Evolutionary conservation across 108 stramenopile genomes (phyloP).

Genomic region (Cyclotella atomus): DNA sequence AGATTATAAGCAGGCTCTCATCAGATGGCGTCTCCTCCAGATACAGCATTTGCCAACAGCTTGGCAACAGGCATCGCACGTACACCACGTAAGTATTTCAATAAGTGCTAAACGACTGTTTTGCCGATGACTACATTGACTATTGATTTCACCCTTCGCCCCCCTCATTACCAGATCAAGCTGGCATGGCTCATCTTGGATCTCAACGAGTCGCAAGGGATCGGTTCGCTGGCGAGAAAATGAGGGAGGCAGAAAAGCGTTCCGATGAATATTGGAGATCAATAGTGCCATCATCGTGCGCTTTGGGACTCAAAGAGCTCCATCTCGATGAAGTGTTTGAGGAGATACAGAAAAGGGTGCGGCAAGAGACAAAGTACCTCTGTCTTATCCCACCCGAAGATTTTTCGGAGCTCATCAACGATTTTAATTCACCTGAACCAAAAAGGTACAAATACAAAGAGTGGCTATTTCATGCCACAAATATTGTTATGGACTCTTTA

Average conservation of each 20-base stretch:
- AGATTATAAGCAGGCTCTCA: too few relatives aligned
- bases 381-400: slow-evolving; percentile 11
- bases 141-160: too few relatives aligned
- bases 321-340: slow-evolving; percentile 5
- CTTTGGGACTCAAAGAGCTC: slow-evolving; percentile 7
- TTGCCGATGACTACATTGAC: too few relatives aligned
- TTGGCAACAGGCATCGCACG: too few relatives aligned
- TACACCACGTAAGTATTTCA: too few relatives aligned
- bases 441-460: not conserved
- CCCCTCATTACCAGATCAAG: too few relatives aligned
- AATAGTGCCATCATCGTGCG: slow-evolving; percentile 6
- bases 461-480: slow-evolving; percentile 1
- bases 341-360: slow-evolving; percentile 5
- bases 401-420: not conserved
- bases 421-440: not conserved
- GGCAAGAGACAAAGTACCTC: not conserved
- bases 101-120: too few relatives aligned
- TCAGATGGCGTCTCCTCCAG: too few relatives aligned
- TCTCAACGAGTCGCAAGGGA: too few relatives aligned
- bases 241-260: not conserved
- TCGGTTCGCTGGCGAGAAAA: slow-evolving; percentile 3
- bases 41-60: too few relatives aligned
- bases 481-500: not conserved
- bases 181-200: too few relatives aligned
- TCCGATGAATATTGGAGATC: slow-evolving; percentile 9